phyloP scores from a whole-genome alignment of 163 green algal species.

The Chlorella variabilis region DNA sequence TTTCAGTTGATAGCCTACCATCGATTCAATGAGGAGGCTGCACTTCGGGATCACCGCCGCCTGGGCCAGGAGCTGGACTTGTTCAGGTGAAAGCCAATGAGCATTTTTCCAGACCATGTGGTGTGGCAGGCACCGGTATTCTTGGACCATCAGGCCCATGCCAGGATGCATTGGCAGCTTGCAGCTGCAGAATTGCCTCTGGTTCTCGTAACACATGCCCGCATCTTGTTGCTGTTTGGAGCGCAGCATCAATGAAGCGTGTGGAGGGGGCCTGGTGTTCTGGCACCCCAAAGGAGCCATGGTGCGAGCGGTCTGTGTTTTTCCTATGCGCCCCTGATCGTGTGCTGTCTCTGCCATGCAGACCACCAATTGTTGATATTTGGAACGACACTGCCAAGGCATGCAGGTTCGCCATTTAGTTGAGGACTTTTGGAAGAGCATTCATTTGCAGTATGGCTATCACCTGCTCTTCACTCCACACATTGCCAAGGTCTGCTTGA shows the following conservation, averaged over 20 bases:
- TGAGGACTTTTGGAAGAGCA: conserved; percentile 95
- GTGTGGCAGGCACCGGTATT: no score
- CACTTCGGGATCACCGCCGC: conserved; percentile 93
- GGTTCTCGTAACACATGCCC: neutral
- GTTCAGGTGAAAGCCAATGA: conserved; percentile 71
- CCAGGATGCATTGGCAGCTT: neutral
- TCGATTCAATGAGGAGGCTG: conserved; percentile 82
- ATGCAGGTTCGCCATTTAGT: conserved; percentile 81
- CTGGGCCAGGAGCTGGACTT: conserved; percentile 93
- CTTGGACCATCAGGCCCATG: no score
- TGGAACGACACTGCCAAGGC: neutral
- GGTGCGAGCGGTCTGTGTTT: no score
- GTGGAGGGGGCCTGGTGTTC: conserved; percentile 95
- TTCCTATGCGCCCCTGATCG: no score
- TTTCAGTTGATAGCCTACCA: conserved; percentile 85
- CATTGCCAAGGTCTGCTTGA: conserved; percentile 95
- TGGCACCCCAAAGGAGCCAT: conserved; percentile 96
- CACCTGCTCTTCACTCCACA: conserved; percentile 96
- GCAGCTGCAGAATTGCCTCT: neutral
- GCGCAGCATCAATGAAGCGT: conserved; percentile 65
- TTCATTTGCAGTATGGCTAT: conserved; percentile 88
- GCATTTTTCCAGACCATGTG: no score
- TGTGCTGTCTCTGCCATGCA: no score
- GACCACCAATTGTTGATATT: no score
- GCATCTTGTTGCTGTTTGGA: neutral